A percentile compares a stretch with the other conserved stretches of the same genome.
phyloP scores from a whole-genome alignment of 2,329 filamentous ascomycete genomes.

The Ascochyta clinopodiicola region DNA sequence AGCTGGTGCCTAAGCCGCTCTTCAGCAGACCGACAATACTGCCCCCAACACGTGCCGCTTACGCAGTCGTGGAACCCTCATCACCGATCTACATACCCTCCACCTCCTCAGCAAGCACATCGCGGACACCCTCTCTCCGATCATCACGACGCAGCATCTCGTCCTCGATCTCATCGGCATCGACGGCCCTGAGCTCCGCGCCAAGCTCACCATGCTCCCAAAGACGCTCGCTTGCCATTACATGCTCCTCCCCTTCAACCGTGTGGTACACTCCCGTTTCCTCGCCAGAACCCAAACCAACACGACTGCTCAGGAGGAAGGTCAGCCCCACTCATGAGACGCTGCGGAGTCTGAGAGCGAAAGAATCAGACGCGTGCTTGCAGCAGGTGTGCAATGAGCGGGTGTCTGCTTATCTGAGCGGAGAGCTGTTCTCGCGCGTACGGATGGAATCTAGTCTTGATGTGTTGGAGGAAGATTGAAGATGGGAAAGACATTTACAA shows the following conservation, averaged over 20 bases:
- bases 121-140: constrained; percentile 5
- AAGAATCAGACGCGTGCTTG: constrained; percentile 44
- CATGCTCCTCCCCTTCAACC: constrained; percentile 9
- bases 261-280: constrained; percentile 11
- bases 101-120: constrained; percentile 1
- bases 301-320: constrained; percentile 21
- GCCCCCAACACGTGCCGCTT: constrained; percentile 26
- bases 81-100: constrained; percentile 23
- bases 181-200: constrained; percentile 6
- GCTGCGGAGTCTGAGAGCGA: constrained; percentile 41
- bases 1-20: constrained; percentile 34
- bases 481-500: neutral
- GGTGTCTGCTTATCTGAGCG: constrained; percentile 39
- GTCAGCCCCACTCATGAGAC: constrained; percentile 26
- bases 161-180: constrained; percentile 6
- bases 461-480: neutral
- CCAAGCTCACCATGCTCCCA: constrained; percentile 10
- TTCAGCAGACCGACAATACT: constrained; percentile 31
- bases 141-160: constrained; percentile 12
- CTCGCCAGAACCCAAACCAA: constrained; percentile 18
- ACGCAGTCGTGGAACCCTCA: constrained; percentile 30
- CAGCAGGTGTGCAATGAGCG: constrained; percentile 40
- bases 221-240: constrained; percentile 6
- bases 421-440: constrained; percentile 24
- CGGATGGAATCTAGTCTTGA: neutral